Evolutionary conservation across 2,329 filamentous ascomycete genomes (phyloP), one percentile per base, ranked within the genome.

Genomic region (Paecilomyces variotii): DNA sequence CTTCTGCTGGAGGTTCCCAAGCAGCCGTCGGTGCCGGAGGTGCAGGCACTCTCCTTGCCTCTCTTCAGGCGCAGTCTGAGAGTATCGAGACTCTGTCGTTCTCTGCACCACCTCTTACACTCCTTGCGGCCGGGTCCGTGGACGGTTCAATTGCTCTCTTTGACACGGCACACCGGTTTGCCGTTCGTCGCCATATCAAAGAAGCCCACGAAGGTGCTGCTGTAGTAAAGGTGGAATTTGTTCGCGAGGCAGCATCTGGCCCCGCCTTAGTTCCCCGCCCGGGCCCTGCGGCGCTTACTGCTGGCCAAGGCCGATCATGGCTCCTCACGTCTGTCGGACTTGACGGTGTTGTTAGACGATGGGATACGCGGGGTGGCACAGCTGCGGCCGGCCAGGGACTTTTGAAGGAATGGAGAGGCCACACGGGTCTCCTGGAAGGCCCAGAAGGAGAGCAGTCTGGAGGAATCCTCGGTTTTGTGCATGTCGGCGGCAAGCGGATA

Each of bases 221-320:
- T 1, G 90, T 99, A 24, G 93, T 97, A 61, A 93, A 95, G 76
- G 86, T 97, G 3, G 91, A 97, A 60, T 99, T 96, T 68, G 84
- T 96, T 26, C 70, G 59, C 79, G 80, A 70, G 77, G 70, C 72
- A 76, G 64, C 70, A 59, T 25, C 64, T 35, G 53, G 70, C 2
- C 72, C 73, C 3, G 67, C 68, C n/a, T 59, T 66, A 55, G 57
- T 67, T 58, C 28, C 65, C 53, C 67, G 65, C 12, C 61, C 70
- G 2, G 65, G 62, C 1, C 61, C 70, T 10, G 55, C 67, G 50
- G 65, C 68, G 2, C 53, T 68, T 26, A 64, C 68, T 2, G 62
- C 67, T 24, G 61, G 65, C 63, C 64, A 76, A 68, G 59, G 79
- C 69, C 65, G 82, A 75, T 59, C 93, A 85, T 76, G 71, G 86